Base-by-base conservation (phyloP, 1,139 yeast species). In the Ogataea hybrid region DNA sequence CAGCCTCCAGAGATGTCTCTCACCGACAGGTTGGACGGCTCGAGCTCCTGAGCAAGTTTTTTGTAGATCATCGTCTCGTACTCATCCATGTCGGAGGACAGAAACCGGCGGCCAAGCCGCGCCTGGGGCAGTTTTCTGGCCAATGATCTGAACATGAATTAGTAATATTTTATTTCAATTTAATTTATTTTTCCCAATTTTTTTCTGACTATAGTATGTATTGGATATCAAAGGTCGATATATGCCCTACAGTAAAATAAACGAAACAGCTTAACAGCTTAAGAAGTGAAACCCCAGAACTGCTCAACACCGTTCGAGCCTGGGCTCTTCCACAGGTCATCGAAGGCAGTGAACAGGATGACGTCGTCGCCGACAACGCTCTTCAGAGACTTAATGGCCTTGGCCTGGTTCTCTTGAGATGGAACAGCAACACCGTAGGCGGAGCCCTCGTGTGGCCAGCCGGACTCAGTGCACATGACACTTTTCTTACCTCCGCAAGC, bases 1-100 rank as follows among this genome's bases (percentile, higher is more conserved):
- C 98, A 92, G 0, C 98, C 98, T 16, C 89, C 97, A 18, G 94
- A 82, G 5, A 90, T 82, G 61, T 92, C 98, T 51, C 72, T 71
- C 8, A 90, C 96, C 37, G 73, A 71, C 39, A 89, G 67, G 33
- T 65, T 67, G 25, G 67, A 61, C 1, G 97, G 96, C 12, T 65
- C 53, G 39, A 89, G 75, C 42, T 73, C 73, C 15, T 68, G 62
- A 15, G 71, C 56, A 37, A 89, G 70, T 43, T 79, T 78, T 28
- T 71, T 65, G 57, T 70, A 82, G 31, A 89, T 76, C 58, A 81
- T 72, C 41, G 67, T 63, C 62, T 89, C 97, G 57, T 87, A 85
- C 11, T 74, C 81, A 43, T 79, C 84, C 69, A 77, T 46, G 10
- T 38, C 45, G 4, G 45, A 27, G 33, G 41, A 37, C 22, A 32